A percentile compares a stretch with the other conserved stretches of the same genome.
Conservation (phyloP, 805 yeast species). For the Myxozyma melibiosi region DNA sequence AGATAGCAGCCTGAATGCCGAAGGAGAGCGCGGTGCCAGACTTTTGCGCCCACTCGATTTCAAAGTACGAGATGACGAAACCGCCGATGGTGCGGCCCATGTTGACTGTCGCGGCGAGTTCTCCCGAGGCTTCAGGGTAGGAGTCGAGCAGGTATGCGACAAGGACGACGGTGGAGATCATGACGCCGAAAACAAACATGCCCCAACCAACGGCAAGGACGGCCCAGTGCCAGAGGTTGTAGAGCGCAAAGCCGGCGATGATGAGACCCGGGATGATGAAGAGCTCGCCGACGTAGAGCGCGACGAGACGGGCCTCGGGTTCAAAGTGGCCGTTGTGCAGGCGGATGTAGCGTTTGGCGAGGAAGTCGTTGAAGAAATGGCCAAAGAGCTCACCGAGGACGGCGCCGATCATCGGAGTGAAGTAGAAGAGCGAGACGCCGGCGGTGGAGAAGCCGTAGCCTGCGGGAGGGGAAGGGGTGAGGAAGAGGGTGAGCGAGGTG, state of each 20-base stretch:
- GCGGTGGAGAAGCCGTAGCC: slow-evolving; percentile 12
- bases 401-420: slow-evolving; percentile 14
- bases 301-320: slow-evolving; percentile 9
- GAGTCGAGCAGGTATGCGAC: slow-evolving; percentile 8
- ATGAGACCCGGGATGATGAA: slow-evolving; percentile 12
- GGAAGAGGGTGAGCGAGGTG: slow-evolving; percentile 6
- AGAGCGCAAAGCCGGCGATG: slow-evolving; percentile 9
- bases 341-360: slow-evolving; percentile 11
- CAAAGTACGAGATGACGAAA: slow-evolving; percentile 7
- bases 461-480: slow-evolving; percentile 5
- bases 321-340: slow-evolving; percentile 11
- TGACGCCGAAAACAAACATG: slow-evolving; percentile 11
- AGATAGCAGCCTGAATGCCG: slow-evolving; percentile 12
- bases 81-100: slow-evolving; percentile 15
- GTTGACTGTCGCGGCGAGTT: slow-evolving; percentile 1
- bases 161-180: slow-evolving; percentile 10
- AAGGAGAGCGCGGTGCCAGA: slow-evolving; percentile 3
- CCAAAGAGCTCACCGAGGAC: slow-evolving; percentile 13
- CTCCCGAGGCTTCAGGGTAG: slow-evolving; percentile 18
- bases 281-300: slow-evolving; percentile 3
- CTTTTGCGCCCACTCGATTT: slow-evolving; percentile 12
- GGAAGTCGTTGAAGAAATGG: slow-evolving; percentile 10
- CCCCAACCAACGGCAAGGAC: slow-evolving; percentile 15
- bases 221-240: slow-evolving; percentile 10
- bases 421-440: slow-evolving; percentile 5